These are phyloP conservation scores for Aspergillus ochraceoroseus DNA, from an alignment of 2,329 filamentous ascomycete genomes.

Conservation along the genomic window DNA sequence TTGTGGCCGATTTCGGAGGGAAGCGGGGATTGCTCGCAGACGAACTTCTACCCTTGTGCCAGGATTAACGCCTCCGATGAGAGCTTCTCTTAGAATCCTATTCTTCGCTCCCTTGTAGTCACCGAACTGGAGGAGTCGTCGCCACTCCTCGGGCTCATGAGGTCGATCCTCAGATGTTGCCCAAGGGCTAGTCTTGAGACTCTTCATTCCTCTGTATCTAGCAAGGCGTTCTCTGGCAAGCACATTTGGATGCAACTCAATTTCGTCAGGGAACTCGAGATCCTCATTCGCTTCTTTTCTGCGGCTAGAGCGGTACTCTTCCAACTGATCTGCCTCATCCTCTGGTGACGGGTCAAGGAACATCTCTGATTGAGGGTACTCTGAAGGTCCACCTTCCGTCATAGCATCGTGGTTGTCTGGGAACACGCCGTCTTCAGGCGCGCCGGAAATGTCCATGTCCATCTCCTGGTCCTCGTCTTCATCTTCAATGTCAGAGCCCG, in stretches of 20 bases:
- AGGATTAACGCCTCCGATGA: slow-evolving; percentile 79
- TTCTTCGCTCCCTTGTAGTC: slow-evolving; percentile 84
- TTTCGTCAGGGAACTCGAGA: slow-evolving; percentile 93
- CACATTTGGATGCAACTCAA: slow-evolving; percentile 85
- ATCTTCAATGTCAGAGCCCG: slow-evolving; percentile 72
- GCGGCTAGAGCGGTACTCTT: slow-evolving; percentile 72
- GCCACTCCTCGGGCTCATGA: slow-evolving; percentile 86
- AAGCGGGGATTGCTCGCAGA: slow-evolving; percentile 56
- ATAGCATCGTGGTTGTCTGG: slow-evolving; percentile 50
- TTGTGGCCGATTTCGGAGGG: slow-evolving; percentile 48
- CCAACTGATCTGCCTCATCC: slow-evolving; percentile 77
- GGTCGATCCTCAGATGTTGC: slow-evolving; percentile 80
- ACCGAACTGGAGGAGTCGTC: slow-evolving; percentile 74
- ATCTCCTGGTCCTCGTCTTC: slow-evolving; percentile 56
- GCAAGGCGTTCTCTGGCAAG: slow-evolving; percentile 78
- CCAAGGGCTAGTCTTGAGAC: slow-evolving; percentile 80
- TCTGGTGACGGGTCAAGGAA: slow-evolving; percentile 75
- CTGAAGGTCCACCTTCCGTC: slow-evolving; percentile 75
- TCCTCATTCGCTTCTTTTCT: slow-evolving; percentile 81
- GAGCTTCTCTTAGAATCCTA: slow-evolving; percentile 69
- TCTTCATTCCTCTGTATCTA: slow-evolving; percentile 88
- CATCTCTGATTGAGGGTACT: slow-evolving; percentile 91
- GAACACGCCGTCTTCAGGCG: slow-evolving; percentile 78
- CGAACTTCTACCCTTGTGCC: slow-evolving; percentile 80
- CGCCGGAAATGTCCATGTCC: slow-evolving; percentile 52